Base-by-base conservation (phyloP, 2,329 filamentous ascomycete genomes). In the Hymenoscyphus occultus region DNA sequence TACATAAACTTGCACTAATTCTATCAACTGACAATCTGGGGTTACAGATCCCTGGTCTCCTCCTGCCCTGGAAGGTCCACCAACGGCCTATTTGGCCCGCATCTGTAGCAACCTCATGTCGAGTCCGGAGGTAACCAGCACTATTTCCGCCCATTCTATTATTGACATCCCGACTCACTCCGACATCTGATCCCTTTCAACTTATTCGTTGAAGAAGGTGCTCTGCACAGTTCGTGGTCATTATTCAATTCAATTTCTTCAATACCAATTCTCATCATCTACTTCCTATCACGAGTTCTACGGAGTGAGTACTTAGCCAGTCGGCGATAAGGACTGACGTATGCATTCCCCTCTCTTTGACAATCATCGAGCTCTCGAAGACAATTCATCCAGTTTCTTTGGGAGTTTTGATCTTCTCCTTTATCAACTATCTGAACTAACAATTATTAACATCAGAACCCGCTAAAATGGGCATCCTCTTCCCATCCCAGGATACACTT, bases 401-500 rank as follows among this genome's bases (percentile, higher is more conserved):
- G 2, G 10, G 2, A 28, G 19, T 54, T 51, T 28, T 28, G 13
- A 12, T 54, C 6, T 51, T 3, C 5, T 35, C 35, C 35, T 35
- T 35, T 4, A 28, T 28, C 19, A 57, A 7, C 31, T 14, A 13
- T 31, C 5, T 28, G n/a, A 19, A 57, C 56, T 39, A 6, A 57
- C 56, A 39, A 39, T 57, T 16, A 28, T 57, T n/a, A 39, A 28
- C n/a, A 57, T 16, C 56, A 64, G 70, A 67, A 69, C 64, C 54
- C 40, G 67, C 62, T 73, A 79, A 70, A 69, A 88, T 87, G 84
- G 78, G 81, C 69, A 79, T 77, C 70, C 79, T 83, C 69, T 85
- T 85, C 72, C 86, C 87, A 3, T 80, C 80, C 31, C 77, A 81
- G 62, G 81, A 83, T 64, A 78, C 81, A 59, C 80, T 90, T 42